phyloP scores from a whole-genome alignment of 345 rosid species.

The Stellera chamaejasme region DNA sequence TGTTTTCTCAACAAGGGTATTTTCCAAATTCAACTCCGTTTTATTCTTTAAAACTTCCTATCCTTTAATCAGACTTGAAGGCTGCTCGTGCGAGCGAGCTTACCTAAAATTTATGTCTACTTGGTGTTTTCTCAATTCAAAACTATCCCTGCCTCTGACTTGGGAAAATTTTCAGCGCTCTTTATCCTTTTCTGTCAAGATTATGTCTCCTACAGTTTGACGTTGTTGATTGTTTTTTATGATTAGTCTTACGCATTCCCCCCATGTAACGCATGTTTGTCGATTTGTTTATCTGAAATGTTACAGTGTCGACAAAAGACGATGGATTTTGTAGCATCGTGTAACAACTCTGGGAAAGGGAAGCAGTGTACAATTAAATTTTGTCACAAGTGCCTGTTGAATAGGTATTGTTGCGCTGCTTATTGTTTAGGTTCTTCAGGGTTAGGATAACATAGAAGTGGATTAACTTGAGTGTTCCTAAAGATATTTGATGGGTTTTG shows the following conservation, averaged over 20 bases:
- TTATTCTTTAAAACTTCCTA: no score
- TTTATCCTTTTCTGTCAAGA: no score
- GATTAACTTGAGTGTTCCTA: background rate
- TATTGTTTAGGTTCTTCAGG: background rate
- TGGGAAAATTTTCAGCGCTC: no score
- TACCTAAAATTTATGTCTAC: no score
- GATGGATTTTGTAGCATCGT: conserved; percentile 36
- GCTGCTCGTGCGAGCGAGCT: background rate
- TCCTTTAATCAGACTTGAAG: background rate
- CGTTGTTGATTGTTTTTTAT: background rate
- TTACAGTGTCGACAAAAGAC: conserved; percentile 82
- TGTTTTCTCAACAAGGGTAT: no score
- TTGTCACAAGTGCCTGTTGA: conserved; percentile 61
- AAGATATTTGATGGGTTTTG: conserved; percentile 4
- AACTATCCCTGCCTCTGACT: no score
- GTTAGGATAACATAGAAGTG: background rate
- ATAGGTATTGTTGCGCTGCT: conserved; percentile 37
- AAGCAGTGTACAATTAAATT: conserved; percentile 41
- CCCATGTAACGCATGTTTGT: background rate
- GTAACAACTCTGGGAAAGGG: conserved; percentile 32
- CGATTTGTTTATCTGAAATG: conserved; percentile 8
- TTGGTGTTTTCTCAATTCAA: background rate
- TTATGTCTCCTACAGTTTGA: no score
- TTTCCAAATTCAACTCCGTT: no score
- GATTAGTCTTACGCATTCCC: background rate